These are phyloP conservation scores for Wickerhamiella kurtzmanii DNA, from an alignment of 805 yeast genomes.

Conservation along the genomic window DNA sequence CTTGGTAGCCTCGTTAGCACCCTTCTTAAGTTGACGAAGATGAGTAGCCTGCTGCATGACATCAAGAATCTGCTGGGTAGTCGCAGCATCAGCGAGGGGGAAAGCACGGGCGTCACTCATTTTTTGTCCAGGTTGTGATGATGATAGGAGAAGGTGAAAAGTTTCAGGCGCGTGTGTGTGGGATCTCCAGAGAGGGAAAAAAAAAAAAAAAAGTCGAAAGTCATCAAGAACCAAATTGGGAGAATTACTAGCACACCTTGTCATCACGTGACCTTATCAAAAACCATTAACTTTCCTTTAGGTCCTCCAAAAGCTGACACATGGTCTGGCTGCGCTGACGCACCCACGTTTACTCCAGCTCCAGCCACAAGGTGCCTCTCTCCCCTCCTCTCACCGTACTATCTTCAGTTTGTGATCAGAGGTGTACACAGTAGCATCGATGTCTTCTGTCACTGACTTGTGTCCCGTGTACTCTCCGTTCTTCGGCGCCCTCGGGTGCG, in stretches of 20 bases:
- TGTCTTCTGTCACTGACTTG: constrained; percentile 13
- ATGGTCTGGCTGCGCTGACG: not conserved
- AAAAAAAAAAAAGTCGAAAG: too few species aligned
- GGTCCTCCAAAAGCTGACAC: not conserved
- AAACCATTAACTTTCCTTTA: too few species aligned
- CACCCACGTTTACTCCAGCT: too few species aligned
- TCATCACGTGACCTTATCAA: not conserved
- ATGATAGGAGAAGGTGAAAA: not conserved
- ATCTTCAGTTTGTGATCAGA: not conserved
- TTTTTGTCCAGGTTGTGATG: too few species aligned
- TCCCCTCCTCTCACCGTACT: not conserved
- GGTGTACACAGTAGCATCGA: not conserved
- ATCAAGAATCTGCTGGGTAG: constrained; percentile 93
- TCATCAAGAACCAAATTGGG: too few species aligned
- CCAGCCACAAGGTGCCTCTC: not conserved
- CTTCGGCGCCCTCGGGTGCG: constrained; percentile 99
- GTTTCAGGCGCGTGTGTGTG: not conserved
- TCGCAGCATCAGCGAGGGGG: constrained; percentile 93
- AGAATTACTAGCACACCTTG: too few species aligned
- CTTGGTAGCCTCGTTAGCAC: constrained; percentile 99
- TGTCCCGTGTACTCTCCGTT: constrained; percentile 46
- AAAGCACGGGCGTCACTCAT: constrained; percentile 82
- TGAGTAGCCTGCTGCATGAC: constrained; percentile 96
- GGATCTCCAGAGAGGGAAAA: too few species aligned
- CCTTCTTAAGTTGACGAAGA: constrained; percentile 97